These are phyloP conservation scores for Xylaria sp. DNA, from an alignment of 2,329 filamentous ascomycete species.

Conservation along the genomic window DNA sequence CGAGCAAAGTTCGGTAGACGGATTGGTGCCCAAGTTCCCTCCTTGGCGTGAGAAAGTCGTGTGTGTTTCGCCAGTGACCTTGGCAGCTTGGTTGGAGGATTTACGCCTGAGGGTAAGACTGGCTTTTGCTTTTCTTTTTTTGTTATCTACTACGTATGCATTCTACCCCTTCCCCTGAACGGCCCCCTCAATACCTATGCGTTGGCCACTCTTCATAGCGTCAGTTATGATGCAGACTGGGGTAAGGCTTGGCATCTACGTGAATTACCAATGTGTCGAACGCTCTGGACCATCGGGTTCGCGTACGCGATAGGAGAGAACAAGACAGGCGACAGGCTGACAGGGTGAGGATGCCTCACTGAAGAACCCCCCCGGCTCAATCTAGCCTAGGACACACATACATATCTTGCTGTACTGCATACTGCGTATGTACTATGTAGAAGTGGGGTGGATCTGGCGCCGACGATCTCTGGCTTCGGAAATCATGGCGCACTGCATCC, in stretches of 20 bases:
- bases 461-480: conserved; percentile 18
- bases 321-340: neutral
- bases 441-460: conserved; percentile 24
- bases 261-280: neutral
- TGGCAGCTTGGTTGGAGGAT: neutral
- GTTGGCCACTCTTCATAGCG: neutral
- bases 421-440: too few relatives aligned
- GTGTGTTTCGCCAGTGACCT: neutral
- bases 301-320: neutral
- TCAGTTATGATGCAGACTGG: neutral
- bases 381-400: too few relatives aligned
- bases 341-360: neutral
- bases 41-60: neutral
- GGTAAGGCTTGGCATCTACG: neutral
- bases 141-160: neutral
- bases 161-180: neutral
- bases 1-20: neutral
- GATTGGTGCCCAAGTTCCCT: neutral
- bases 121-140: neutral
- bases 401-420: neutral
- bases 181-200: neutral
- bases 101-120: neutral
- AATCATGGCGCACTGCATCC: conserved; percentile 8
- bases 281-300: neutral
- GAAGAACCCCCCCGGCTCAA: too few relatives aligned